Evolutionary conservation across 2,329 filamentous ascomycete genomes (phyloP), one percentile per base, ranked within the genome.

Genomic region (Aschersonia sp.): DNA sequence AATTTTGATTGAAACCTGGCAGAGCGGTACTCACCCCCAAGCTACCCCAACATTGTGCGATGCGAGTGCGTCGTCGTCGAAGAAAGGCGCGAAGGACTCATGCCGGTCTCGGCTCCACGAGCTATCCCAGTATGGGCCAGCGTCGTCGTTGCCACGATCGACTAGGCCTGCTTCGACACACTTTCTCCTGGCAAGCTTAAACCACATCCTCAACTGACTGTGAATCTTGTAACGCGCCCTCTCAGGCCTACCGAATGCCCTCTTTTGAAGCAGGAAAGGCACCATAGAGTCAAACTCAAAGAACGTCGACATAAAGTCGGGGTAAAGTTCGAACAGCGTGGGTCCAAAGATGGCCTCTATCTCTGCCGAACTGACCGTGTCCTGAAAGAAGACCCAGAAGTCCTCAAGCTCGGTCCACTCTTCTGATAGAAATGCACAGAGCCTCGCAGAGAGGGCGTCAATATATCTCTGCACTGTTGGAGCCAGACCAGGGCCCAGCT

Each of bases 371-470:
- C 46, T 35, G 4, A 44, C 46, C 10, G 41, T 44, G n/a, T 43
- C 22, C 46, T 44, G 46, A 11, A 43, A 22, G 32, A 47, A 47
- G 40, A 29, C 14, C 41, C 41, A 47, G 29, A 47, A 47, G 41
- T 47, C 46, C 2, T 35, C 41, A 8, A 47, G n/a, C 5, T 47
- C 46, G 5, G 14, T 35, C 46, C 46, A 47, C 5, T 32, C 30
- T 2, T 47, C 46, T 29, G 41, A 31, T n/a, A 6, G 30, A 29
- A 32, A 43, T 29, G 32, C n/a, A 8, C 5, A 7, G 10, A 47
- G 29, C 6, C 29, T 6, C 14, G 6, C 14, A 6, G 4, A 29
- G 7, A 42, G 40, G 6, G 22, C 11, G 40, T 42, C 14, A 7
- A 8, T 42, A n/a, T 8, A 42, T 14, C 40, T 37, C 11, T 37